Base-by-base conservation (phyloP, 108 stramenopile species). In the Stephanodiscus minutulus region DNA sequence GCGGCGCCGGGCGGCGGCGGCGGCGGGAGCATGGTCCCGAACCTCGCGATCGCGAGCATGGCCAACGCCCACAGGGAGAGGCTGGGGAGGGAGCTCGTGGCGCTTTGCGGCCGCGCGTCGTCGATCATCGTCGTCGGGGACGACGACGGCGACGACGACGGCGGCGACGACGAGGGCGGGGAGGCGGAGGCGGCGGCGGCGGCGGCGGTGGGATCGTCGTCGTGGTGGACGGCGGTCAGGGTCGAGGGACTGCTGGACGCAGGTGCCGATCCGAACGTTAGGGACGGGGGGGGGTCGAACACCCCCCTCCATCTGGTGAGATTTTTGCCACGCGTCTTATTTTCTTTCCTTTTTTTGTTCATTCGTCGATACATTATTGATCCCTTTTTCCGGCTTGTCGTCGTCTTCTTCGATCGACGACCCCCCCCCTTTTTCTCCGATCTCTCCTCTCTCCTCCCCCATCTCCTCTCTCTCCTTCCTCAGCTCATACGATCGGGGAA, bases 161-260 rank as follows among this genome's bases (percentile, higher is more conserved):
- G 21, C 25, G 54, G 27, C 27, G 54, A 13, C 5, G 27, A 39
- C 12, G 43, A 44, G 15, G 15, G 43, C 12, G 43, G 13, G 17
- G 33, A 69, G 7, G 17, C 43, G 13, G 36, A 49, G 43, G 33
- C n/a, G n/a, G n/a, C n/a, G n/a, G 59, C 7, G 37, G 21, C 10
- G 35, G 61, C 4, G 59, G 44, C 20, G 60, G 22, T 10, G 69
- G 36, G 66, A 28, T 63, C 52, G n/a, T 29, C 28, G 27, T 65
- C 41, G 47, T 39, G 44, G 5, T 61, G 55, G 44, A 63, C 54
- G 2, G 66, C 73, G 12, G 72, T 58, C 10, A 55, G 74, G 49
- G 41, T 80, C 24, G 70, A 72, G 64, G 79, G 75, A 12, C 61
- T 81, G 44, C 56, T 81, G 75, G 79, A 81, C 60, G 79, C 79